phyloP scores from a whole-genome alignment of 1,139 yeast genomes.

The Lodderomyces jiufengensis region DNA sequence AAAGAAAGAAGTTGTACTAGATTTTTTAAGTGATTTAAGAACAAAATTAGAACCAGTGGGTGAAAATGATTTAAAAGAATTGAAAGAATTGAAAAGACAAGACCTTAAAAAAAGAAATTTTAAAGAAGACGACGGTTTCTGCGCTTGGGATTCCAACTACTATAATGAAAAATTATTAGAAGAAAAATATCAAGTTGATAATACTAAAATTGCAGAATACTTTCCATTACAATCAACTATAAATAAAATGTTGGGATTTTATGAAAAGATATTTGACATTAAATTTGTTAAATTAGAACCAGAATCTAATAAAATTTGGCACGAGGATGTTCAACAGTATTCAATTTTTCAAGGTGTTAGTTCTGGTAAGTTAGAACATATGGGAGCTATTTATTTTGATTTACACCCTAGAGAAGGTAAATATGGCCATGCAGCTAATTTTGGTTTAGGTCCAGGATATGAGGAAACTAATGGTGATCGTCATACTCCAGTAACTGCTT shows the following conservation, averaged over 20 bases:
- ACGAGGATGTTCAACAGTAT: conserved; percentile 70
- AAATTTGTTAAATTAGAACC: conserved; percentile 55
- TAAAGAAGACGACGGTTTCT: conserved; percentile 41
- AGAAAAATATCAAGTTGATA: conserved; percentile 67
- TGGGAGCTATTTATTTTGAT: conserved; percentile 79
- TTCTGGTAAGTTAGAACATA: conserved; percentile 55
- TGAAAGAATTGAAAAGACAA: conserved; percentile 51
- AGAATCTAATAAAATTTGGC: conserved; percentile 50
- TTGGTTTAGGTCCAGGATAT: conserved; percentile 65
- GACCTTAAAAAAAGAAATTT: conserved; percentile 47
- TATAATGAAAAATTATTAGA: conserved; percentile 65
- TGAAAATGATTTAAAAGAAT: conserved; percentile 44
- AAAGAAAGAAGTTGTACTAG: conserved; percentile 52
- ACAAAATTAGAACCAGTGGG: conserved; percentile 59
- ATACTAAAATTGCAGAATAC: conserved; percentile 67
- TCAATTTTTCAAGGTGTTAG: conserved; percentile 61
- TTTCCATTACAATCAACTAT: conserved; percentile 73
- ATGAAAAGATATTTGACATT: conserved; percentile 63
- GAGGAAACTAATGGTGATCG: conserved; percentile 46
- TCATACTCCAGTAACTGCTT: conserved; percentile 65
- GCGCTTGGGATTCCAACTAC: conserved; percentile 72
- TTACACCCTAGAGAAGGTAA: conserved; percentile 84
- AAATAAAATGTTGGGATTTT: conserved; percentile 62
- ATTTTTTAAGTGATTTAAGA: conserved; percentile 60
- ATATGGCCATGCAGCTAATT: conserved; percentile 85